These are phyloP conservation scores for Tetragonia tetragonoides DNA, from an alignment of 148 eudicot species.

Conservation along the genomic window DNA sequence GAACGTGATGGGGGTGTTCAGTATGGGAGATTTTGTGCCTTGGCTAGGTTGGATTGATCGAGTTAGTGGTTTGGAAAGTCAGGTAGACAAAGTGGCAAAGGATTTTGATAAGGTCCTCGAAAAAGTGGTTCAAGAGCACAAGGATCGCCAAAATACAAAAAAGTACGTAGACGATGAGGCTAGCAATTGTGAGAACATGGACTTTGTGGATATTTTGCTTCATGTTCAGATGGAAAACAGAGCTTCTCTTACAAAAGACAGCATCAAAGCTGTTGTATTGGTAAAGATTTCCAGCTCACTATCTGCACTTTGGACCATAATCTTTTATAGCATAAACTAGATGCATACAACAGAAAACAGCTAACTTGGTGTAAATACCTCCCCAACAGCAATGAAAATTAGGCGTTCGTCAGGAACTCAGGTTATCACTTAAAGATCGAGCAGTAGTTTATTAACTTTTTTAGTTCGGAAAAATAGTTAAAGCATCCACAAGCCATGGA, in stretches of 20 bases:
- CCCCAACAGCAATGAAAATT: no score
- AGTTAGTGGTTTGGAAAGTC: conserved; percentile 31
- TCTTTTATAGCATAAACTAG: no score
- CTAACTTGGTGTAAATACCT: no score
- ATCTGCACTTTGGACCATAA: background rate
- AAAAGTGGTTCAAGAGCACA: conserved; percentile 29
- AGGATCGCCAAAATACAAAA: background rate
- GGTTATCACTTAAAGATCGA: no score
- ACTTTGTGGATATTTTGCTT: conserved; percentile 41
- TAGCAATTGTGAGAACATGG: conserved; percentile 10
- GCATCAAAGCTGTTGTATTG: conserved; percentile 36
- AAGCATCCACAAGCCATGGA: no score
- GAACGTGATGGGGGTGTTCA: conserved; percentile 18
- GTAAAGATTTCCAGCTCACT: conserved; percentile 17
- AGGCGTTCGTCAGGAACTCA: no score
- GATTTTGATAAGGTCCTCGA: conserved; percentile 33
- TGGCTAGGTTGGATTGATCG: conserved; percentile 35
- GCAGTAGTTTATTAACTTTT: no score
- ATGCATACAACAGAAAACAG: no score
- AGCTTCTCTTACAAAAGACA: conserved; percentile 30
- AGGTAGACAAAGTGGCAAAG: conserved; percentile 23
- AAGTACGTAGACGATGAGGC: background rate
- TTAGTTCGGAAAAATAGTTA: no score
- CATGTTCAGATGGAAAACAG: conserved; percentile 28
- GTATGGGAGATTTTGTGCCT: conserved; percentile 35